phyloP scores from a whole-genome alignment of 2,329 filamentous ascomycete species.

The Hymenoscyphus scutula region DNA sequence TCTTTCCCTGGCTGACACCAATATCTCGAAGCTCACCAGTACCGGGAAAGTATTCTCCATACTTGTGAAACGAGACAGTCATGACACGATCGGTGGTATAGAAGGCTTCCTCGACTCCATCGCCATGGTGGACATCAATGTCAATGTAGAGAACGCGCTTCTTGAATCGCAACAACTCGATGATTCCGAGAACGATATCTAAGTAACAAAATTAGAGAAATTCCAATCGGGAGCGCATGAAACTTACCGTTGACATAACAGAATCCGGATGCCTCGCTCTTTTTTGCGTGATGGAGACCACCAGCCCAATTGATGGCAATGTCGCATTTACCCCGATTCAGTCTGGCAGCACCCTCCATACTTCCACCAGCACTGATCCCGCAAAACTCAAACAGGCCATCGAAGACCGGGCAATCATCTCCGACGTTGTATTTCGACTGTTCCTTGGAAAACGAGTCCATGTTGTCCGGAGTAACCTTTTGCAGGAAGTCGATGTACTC shows the following conservation, averaged over 20 bases:
- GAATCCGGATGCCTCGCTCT: constrained; percentile 93
- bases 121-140: constrained; percentile 91
- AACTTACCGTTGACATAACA: constrained; percentile 90
- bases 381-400: constrained; percentile 96
- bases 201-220: constrained; percentile 43
- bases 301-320: constrained; percentile 99
- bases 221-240: neutral
- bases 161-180: constrained; percentile 86
- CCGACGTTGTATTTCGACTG: constrained; percentile 93
- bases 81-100: constrained; percentile 91
- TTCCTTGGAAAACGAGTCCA: constrained; percentile 89
- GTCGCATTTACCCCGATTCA: constrained; percentile 88
- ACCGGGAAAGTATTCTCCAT: constrained; percentile 92
- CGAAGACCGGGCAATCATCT: constrained; percentile 96
- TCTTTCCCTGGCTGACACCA: constrained; percentile 82
- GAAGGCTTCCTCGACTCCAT: constrained; percentile 91
- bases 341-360: constrained; percentile 86
- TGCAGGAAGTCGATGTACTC: constrained; percentile 94
- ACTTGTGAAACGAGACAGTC: constrained; percentile 94
- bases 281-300: constrained; percentile 95
- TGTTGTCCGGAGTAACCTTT: constrained; percentile 97
- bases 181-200: constrained; percentile 95
- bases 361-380: constrained; percentile 92
- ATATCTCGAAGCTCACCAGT: constrained; percentile 85
- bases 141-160: constrained; percentile 97